These are phyloP conservation scores for Wakefieldia striispora DNA, from an alignment of 768 basidiomycete genomes.

Conservation along the genomic window DNA sequence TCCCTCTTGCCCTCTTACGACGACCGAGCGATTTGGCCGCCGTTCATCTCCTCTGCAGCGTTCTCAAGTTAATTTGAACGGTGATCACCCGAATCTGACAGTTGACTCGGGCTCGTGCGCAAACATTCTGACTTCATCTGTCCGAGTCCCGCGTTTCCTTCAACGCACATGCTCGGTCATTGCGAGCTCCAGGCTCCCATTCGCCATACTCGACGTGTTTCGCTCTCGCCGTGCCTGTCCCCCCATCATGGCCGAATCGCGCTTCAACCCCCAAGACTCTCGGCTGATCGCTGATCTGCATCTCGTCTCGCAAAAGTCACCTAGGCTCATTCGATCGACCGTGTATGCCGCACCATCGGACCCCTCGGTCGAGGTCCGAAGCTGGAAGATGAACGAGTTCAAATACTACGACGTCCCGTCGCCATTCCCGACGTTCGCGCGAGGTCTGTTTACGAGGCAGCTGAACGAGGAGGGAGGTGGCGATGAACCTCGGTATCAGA, in stretches of 20 bases:
- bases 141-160: not conserved
- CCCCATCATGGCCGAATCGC: constrained; percentile 20
- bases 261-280: constrained; percentile 45
- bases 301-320: constrained; percentile 48
- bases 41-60: too few species aligned
- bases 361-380: constrained; percentile 54
- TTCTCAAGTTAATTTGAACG: too few species aligned
- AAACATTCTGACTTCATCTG: too few species aligned
- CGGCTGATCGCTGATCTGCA: constrained; percentile 57
- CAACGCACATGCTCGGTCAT: constrained; percentile 15
- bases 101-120: too few species aligned
- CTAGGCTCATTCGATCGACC: constrained; percentile 65
- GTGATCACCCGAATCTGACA: too few species aligned
- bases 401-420: constrained; percentile 88
- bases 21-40: too few species aligned
- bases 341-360: constrained; percentile 57
- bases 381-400: constrained; percentile 99
- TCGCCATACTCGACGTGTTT: constrained; percentile 4
- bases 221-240: constrained; percentile 1
- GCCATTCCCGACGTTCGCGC: constrained; percentile 92
- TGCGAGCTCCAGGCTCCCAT: not conserved
- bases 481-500: constrained; percentile 45
- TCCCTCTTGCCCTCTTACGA: too few species aligned
- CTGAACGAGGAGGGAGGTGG: constrained; percentile 31
- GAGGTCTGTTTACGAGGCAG: constrained; percentile 81